A percentile compares a stretch with the other conserved stretches of the same genome.
Conservation (phyloP, 108 stramenopile genomes). For the Nitzschia palea region DNA sequence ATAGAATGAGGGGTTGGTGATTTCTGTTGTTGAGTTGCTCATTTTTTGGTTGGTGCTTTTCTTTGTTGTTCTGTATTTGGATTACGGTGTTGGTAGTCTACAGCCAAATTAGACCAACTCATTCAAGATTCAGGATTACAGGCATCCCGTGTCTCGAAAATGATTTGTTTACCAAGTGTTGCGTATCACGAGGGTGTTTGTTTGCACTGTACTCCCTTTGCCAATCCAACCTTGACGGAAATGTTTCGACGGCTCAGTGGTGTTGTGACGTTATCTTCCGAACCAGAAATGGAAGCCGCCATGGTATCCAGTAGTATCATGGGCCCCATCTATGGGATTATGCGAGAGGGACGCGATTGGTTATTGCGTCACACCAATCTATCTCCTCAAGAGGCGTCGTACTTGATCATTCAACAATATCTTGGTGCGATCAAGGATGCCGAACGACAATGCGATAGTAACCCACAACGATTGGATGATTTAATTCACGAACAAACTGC, state of each 20-base stretch:
- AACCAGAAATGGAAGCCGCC: slow-evolving; percentile 55
- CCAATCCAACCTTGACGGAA: slow-evolving; percentile 9
- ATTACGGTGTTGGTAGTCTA: slow-evolving; percentile 21
- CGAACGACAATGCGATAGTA: slow-evolving; percentile 28
- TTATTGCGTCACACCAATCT: slow-evolving; percentile 40
- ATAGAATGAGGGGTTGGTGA: background rate
- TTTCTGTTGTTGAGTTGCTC: background rate
- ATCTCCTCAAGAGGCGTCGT: slow-evolving; percentile 35
- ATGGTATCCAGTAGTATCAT: slow-evolving; percentile 71
- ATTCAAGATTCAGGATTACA: slow-evolving; percentile 28
- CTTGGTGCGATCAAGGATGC: slow-evolving; percentile 69
- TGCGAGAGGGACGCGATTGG: slow-evolving; percentile 66
- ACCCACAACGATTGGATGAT: slow-evolving; percentile 61
- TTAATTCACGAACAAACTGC: slow-evolving; percentile 85
- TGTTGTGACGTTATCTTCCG: slow-evolving; percentile 49
- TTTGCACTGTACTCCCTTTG: slow-evolving; percentile 20
- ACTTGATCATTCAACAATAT: slow-evolving; percentile 59
- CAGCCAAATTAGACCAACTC: slow-evolving; percentile 31
- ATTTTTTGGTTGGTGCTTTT: background rate
- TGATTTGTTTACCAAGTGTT: slow-evolving; percentile 82
- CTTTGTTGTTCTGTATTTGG: background rate
- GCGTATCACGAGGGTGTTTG: slow-evolving; percentile 54
- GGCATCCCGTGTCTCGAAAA: slow-evolving; percentile 54
- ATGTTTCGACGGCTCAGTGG: slow-evolving; percentile 50
- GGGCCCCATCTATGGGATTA: slow-evolving; percentile 77